A percentile compares a stretch with the other conserved stretches of the same genome.
Evolutionary conservation across 2,329 filamentous ascomycete genomes (phyloP).

Genomic region (Pseudopithomyces maydicus): DNA sequence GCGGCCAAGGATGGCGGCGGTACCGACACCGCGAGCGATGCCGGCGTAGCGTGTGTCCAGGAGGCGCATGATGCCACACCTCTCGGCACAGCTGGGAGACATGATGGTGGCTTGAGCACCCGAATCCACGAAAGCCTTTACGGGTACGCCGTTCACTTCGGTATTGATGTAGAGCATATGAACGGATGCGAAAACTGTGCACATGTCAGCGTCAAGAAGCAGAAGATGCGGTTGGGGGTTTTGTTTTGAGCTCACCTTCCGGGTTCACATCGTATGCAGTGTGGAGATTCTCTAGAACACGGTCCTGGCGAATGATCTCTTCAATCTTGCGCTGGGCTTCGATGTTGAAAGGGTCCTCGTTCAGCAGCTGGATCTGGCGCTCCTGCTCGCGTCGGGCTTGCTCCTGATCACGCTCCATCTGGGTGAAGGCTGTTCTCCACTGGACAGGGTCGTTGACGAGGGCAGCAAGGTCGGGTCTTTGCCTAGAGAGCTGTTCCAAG

Average conservation of each 20-base stretch:
- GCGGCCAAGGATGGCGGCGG: constrained; percentile 89
- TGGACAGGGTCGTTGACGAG: constrained; percentile 75
- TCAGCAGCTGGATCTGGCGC: constrained; percentile 81
- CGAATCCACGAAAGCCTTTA: constrained; percentile 97
- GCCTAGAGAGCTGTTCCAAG: constrained; percentile 71
- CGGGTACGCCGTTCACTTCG: constrained; percentile 87
- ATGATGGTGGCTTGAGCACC: constrained; percentile 98
- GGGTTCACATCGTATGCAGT: constrained; percentile 97
- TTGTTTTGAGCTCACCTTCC: constrained; percentile 69
- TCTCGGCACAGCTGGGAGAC: constrained; percentile 89
- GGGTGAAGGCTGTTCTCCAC: constrained; percentile 74
- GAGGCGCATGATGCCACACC: constrained; percentile 93
- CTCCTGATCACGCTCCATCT: constrained; percentile 71
- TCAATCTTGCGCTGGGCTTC: constrained; percentile 92
- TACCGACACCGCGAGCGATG: constrained; percentile 91
- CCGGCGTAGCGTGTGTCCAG: constrained; percentile 92
- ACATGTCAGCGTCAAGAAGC: constrained; percentile 18
- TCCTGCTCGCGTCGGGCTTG: constrained; percentile 77
- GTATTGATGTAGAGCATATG: constrained; percentile 97
- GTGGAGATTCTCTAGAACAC: constrained; percentile 92
- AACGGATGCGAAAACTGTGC: constrained; percentile 84
- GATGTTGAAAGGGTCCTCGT: constrained; percentile 91
- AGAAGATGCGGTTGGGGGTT: neutral
- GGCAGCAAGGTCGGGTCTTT: constrained; percentile 76
- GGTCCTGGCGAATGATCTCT: constrained; percentile 94